Evolutionary conservation across 257 asterid species (phyloP).

Genomic region (Oldenlandia corymbosa): DNA sequence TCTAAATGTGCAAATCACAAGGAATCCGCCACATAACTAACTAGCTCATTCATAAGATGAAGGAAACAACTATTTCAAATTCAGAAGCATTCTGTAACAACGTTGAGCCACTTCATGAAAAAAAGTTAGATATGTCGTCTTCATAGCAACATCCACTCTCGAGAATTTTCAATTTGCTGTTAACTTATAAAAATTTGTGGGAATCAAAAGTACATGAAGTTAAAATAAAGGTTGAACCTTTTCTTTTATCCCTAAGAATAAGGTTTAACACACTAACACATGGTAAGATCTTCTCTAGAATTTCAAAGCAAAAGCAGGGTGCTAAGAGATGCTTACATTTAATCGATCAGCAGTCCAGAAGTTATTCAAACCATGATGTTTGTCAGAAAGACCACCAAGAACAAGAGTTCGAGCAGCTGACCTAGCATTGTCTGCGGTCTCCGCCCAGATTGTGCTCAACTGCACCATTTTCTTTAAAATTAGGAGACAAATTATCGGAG

Average conservation of each 20-base stretch:
- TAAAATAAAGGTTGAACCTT: too few species aligned
- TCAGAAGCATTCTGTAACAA: not conserved
- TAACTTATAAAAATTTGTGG: too few species aligned
- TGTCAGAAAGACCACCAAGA: slow-evolving; percentile 81
- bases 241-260: too few species aligned
- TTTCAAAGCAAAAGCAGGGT: not conserved
- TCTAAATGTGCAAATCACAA: too few species aligned
- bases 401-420: slow-evolving; percentile 82
- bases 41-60: not conserved
- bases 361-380: slow-evolving; percentile 68
- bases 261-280: too few species aligned
- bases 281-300: not conserved
- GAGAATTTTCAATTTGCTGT: not conserved
- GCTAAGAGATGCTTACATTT: slow-evolving; percentile 36
- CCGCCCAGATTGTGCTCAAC: slow-evolving; percentile 96
- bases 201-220: too few species aligned
- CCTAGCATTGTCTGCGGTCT: slow-evolving; percentile 84
- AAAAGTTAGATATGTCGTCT: too few species aligned
- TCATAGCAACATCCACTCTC: not conserved
- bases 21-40: not conserved
- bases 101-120: too few species aligned
- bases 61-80: not conserved
- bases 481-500: not conserved
- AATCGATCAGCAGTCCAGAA: slow-evolving; percentile 76
- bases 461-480: slow-evolving; percentile 20